phyloP scores from a whole-genome alignment of 768 basidiomycete species.

The Lentinus tigrinus region DNA sequence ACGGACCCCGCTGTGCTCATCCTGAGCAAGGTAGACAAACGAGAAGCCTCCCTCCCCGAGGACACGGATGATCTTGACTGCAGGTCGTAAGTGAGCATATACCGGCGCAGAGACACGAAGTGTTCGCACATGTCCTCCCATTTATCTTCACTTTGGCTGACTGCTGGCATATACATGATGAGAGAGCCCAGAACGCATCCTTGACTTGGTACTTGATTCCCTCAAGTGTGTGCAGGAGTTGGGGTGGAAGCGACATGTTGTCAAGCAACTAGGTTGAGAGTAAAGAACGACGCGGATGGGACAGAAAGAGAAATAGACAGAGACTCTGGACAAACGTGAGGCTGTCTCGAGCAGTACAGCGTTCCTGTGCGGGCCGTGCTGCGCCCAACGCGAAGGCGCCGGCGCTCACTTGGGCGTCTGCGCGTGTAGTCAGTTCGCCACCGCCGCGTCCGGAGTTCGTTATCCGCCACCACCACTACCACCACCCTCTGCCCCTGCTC shows the following conservation, averaged over 20 bases:
- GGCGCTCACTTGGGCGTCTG: background rate
- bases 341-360: slow-evolving; percentile 4
- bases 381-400: background rate
- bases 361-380: slow-evolving; percentile 7
- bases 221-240: slow-evolving; percentile 26
- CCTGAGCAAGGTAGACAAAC: slow-evolving; percentile 86
- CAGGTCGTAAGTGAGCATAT: background rate
- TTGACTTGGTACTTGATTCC: slow-evolving; percentile 53
- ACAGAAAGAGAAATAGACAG: background rate
- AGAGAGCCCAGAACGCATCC: slow-evolving; percentile 79
- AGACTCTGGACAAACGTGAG: background rate
- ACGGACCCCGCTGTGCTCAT: slow-evolving; percentile 79
- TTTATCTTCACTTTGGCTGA: slow-evolving; percentile 93
- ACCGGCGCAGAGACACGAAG: background rate
- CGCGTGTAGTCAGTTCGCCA: slow-evolving; percentile 1
- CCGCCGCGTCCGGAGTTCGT: slow-evolving; percentile 5
- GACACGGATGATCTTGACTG: slow-evolving; percentile 87
- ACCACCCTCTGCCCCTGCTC: background rate
- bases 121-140: slow-evolving; percentile 80
- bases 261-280: background rate
- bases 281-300: background rate
- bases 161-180: slow-evolving; percentile 78
- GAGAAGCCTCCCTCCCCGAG: slow-evolving; percentile 97
- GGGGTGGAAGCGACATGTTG: slow-evolving; percentile 25
- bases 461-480: slow-evolving; percentile 6